Evolutionary conservation across 352 stramenopile genomes (phyloP), one percentile per base, ranked within the genome.

Genomic region (Phytophthora uliginosa): DNA sequence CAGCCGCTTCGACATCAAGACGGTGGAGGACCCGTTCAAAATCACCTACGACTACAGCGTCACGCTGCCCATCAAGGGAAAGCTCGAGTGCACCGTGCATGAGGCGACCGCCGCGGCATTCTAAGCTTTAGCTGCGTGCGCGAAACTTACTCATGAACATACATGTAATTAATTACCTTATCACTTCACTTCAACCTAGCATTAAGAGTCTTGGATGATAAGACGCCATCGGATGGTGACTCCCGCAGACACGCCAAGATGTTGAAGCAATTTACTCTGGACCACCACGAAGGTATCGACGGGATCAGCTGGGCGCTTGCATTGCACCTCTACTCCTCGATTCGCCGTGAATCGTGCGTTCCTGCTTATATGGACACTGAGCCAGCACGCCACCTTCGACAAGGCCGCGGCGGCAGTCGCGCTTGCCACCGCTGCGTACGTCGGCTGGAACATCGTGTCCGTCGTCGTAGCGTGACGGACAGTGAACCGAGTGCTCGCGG

Each of bases 31-130:
- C 40, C 70, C 74, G 59, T 79, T 80, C 63, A 60, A 69, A 34
- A 73, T 84, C 71, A 83, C 76, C 34, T 86, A 83, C 59, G 79
- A 81, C 51, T 77, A 76, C 55, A 84, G 78, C 59, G 63, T 84
- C 18, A 76, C 73, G 20, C 67, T 84, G 12, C 74, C 73, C 4
- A 63, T 84, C 24, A 87, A 87, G 54, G 77, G 80, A 2, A 55
- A 63, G 12, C 62, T 80, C 28, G 65, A 76, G 31, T 75, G 76
- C 51, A 66, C 71, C 0, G 66, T 79, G 22, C 60, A 62, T 20
- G 64, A 81, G 53, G 56, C 56, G 28, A 42, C 15, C 17, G 64
- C 70, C 17, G 45, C 70, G 31, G 70, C 70, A 12, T 77, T 66
- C 58, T 77, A 70, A 73, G 64, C 38, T 8, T 40, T 20, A 63